Percentiles rank a stretch among this genome's conserved stretches.
phyloP scores from a whole-genome alignment of 345 rosid species.

The Eucalyptus curtisii region DNA sequence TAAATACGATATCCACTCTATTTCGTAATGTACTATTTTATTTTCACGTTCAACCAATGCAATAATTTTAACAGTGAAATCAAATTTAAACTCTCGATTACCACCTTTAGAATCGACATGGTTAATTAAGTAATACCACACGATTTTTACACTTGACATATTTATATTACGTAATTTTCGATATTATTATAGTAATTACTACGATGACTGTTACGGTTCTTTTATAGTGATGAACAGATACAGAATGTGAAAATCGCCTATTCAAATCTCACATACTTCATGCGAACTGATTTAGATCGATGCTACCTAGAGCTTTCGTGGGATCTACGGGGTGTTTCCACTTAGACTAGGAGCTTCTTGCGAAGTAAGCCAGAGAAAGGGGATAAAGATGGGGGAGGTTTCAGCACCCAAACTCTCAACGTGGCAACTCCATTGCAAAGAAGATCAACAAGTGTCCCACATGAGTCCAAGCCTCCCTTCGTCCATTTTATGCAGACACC shows the following conservation, averaged over 20 bases:
- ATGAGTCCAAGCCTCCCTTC: background rate
- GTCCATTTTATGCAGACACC: background rate
- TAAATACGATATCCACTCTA: background rate
- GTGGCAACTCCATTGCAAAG: background rate
- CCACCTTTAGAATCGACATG: rapidly evolving
- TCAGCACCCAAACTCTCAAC: background rate
- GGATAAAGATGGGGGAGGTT: background rate
- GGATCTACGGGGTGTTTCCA: background rate
- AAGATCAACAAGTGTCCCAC: background rate
- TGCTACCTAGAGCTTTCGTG: background rate
- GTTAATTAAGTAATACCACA: background rate
- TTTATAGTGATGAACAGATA: too few relatives aligned
- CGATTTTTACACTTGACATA: rapidly evolving
- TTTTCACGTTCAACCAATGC: rapidly evolving
- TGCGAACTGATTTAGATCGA: background rate
- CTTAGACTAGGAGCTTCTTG: background rate
- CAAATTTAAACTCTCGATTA: background rate
- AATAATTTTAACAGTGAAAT: rapidly evolving
- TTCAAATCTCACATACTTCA: background rate
- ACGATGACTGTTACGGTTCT: rapidly evolving
- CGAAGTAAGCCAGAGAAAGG: background rate
- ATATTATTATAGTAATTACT: too few relatives aligned
- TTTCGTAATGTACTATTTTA: rapidly evolving
- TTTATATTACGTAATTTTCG: rapidly evolving
- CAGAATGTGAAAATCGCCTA: background rate